A percentile compares a stretch with the other conserved stretches of the same genome.
Evolutionary conservation across 1,139 yeast species (phyloP).

Genomic region (Lipomyces yarrowii): DNA sequence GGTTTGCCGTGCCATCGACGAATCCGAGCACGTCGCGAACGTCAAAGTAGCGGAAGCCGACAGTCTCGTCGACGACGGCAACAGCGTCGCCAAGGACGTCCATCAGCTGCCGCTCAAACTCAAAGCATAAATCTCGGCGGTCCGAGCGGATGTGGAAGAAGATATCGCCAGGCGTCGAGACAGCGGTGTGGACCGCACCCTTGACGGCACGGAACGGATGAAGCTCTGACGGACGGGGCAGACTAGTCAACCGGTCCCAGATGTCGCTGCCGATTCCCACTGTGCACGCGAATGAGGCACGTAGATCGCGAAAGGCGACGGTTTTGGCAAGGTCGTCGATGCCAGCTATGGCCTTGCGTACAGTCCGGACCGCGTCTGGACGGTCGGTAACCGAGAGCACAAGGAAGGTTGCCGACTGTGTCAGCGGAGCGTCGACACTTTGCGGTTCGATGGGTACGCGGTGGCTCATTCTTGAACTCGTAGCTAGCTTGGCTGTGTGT

Average conservation of each 20-base stretch:
- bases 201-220: constrained; percentile 33
- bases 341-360: neutral
- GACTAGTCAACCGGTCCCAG: constrained; percentile 28
- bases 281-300: constrained; percentile 21
- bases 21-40: constrained; percentile 35
- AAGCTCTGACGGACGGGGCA: constrained; percentile 30
- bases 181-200: constrained; percentile 32
- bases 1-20: constrained; percentile 36
- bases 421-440: constrained; percentile 4
- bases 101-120: constrained; percentile 28
- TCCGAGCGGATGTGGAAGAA: constrained; percentile 33
- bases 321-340: neutral
- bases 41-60: constrained; percentile 34
- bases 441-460: constrained; percentile 1
- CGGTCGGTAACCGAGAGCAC: constrained; percentile 1
- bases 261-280: constrained; percentile 33
- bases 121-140: constrained; percentile 33
- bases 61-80: constrained; percentile 33
- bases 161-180: constrained; percentile 35
- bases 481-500: neutral
- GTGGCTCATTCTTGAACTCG: neutral
- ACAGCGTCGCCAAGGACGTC: constrained; percentile 26
- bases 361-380: neutral
- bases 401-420: constrained; percentile 9
- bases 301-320: constrained; percentile 11